Conservation (phyloP, 2,329 filamentous ascomycete genomes). For the Monosporascus sp. region DNA sequence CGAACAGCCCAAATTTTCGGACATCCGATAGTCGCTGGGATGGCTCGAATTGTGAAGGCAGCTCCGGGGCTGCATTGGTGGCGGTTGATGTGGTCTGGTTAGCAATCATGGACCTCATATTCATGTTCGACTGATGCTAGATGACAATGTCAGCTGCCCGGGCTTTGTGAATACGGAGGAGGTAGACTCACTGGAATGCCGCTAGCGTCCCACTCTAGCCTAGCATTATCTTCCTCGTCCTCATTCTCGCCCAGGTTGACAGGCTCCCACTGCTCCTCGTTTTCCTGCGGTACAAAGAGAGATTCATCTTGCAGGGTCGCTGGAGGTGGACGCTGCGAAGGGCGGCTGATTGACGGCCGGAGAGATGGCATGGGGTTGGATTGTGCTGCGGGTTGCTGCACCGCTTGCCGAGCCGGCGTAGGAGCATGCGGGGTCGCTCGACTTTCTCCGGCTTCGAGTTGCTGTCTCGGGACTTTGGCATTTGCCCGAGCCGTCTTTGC, state of each 20-base stretch:
- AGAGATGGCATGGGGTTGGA: conserved; percentile 36
- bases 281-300: conserved; percentile 65
- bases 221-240: conserved; percentile 60
- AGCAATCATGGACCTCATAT: conserved; percentile 35
- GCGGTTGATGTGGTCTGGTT: conserved; percentile 19
- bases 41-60: conserved; percentile 51
- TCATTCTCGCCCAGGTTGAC: conserved; percentile 55
- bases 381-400: conserved; percentile 31
- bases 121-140: conserved; percentile 40
- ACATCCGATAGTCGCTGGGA: conserved; percentile 72
- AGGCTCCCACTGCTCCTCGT: conserved; percentile 70
- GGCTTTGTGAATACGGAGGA: conserved; percentile 3
- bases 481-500: conserved; percentile 37
- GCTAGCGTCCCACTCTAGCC: conserved; percentile 70
- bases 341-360: conserved; percentile 31
- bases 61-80: conserved; percentile 5
- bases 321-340: conserved; percentile 49
- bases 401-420: conserved; percentile 26
- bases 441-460: conserved; percentile 44
- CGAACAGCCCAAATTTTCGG: conserved; percentile 39
- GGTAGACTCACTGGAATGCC: conserved; percentile 51
- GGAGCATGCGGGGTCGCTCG: conserved; percentile 32
- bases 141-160: conserved; percentile 7
- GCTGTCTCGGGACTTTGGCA: conserved; percentile 35
- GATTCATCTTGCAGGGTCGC: conserved; percentile 60